phyloP scores from a whole-genome alignment of 352 stramenopile genomes.

The Phytophthora megakarya region DNA sequence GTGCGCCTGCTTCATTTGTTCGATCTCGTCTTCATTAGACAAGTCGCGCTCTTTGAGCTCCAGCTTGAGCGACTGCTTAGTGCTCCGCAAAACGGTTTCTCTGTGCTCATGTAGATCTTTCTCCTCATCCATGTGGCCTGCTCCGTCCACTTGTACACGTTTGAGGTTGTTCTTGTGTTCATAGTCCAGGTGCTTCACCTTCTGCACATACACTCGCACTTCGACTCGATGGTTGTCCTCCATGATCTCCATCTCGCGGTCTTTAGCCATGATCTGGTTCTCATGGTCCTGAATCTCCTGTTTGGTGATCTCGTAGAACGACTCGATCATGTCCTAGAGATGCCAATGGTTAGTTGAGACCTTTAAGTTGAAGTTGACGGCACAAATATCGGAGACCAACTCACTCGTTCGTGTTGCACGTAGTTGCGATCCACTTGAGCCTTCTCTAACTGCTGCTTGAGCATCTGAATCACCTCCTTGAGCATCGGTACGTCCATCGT shows the following conservation, averaged over 20 bases:
- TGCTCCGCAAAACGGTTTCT: conserved; percentile 67
- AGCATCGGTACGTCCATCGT: conserved; percentile 94
- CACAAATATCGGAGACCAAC: background rate
- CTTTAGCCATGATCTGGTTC: conserved; percentile 91
- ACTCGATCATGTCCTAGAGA: conserved; percentile 93
- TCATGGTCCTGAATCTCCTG: conserved; percentile 92
- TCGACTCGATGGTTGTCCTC: conserved; percentile 95
- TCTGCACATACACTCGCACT: conserved; percentile 93
- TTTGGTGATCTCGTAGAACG: conserved; percentile 95
- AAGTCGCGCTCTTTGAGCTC: conserved; percentile 86
- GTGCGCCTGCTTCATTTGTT: conserved; percentile 90
- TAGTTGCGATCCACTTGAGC: conserved; percentile 93
- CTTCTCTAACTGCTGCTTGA: conserved; percentile 92
- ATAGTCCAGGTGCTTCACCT: conserved; percentile 95
- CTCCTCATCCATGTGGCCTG: conserved; percentile 78
- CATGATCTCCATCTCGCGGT: conserved; percentile 96
- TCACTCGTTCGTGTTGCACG: conserved; percentile 92
- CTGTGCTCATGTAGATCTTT: conserved; percentile 66
- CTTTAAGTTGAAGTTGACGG: conserved; percentile 14
- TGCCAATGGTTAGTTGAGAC: conserved; percentile 2
- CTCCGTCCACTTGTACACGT: conserved; percentile 70
- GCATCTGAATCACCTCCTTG: conserved; percentile 92
- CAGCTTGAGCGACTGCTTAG: conserved; percentile 76
- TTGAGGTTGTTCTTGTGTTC: conserved; percentile 95
- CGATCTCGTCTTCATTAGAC: conserved; percentile 89